Evolutionary conservation across 2,329 filamentous ascomycete species (phyloP), one percentile per base, ranked within the genome.

Genomic region (Nemania bipapillata): DNA sequence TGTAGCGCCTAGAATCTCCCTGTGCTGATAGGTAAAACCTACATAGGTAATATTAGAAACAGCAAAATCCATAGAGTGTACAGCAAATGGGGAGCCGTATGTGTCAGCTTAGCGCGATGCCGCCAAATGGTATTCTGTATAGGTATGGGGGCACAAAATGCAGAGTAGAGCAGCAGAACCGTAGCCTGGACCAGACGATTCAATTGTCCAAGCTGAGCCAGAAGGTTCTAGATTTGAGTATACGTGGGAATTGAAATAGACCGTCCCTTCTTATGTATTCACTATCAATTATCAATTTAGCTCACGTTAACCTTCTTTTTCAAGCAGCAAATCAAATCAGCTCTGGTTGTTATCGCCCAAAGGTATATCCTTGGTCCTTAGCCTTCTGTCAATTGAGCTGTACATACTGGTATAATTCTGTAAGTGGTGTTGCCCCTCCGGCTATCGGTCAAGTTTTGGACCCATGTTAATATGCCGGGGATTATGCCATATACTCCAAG

Each of bases 371-470:
- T 20, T 37, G 20, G 42, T 42, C 15, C 26, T 20, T 50, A n/a
- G 42, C 56, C 40, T 22, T 47, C 17, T 47, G 11, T 24, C 9
- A 4, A 40, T 47, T 9, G 42, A 5, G n/a, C 42, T 47, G 15
- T 15, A n/a, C n/a, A n/a, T n/a, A n/a, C n/a, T n/a, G n/a, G n/a
- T n/a, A n/a, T n/a, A n/a, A n/a, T n/a, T n/a, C n/a, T n/a, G n/a
- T n/a, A n/a, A n/a, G n/a, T 57, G 61, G 30, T 45, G 47, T 57
- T 54, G 49, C 50, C 62, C 58, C 54, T 56, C 59, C 55, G 53
- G 47, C 53, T 28, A 26, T 52, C 50, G 35, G 37, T 62, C 47
- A 52, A 53, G 22, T 20, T 20, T 50, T 22, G 22, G 58, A 45
- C 26, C 56, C 40, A 47, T 66, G 37, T 63, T 50, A 50, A 47